Percentiles rank a stretch among this genome's conserved stretches.
phyloP scores from a whole-genome alignment of 352 stramenopile species.

The Globisporangium lucens region DNA sequence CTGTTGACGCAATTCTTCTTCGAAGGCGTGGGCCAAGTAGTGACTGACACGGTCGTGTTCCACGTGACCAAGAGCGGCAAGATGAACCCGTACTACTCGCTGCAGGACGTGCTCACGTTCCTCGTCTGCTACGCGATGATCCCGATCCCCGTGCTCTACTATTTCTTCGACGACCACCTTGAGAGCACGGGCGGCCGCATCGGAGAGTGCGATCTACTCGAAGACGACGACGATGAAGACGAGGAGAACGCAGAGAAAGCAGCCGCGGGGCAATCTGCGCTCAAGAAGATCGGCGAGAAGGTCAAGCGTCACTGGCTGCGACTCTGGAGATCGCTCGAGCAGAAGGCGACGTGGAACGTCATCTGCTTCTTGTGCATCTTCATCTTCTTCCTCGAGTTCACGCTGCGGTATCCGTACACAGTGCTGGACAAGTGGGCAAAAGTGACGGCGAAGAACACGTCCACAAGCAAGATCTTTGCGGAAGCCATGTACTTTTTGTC shows the following conservation, averaged over 20 bases:
- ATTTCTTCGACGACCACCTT: conserved; percentile 36
- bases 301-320: conserved; percentile 31
- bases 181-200: conserved; percentile 29
- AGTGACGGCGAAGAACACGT: conserved; percentile 30
- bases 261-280: conserved; percentile 8
- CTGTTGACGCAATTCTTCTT: conserved; percentile 32
- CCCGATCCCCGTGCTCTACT: conserved; percentile 31
- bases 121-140: conserved; percentile 41
- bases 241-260: conserved; percentile 18
- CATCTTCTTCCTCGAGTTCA: conserved; percentile 50
- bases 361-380: conserved; percentile 40
- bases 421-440: conserved; percentile 38
- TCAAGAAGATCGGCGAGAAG: conserved; percentile 21
- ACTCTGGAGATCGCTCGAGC: conserved; percentile 30
- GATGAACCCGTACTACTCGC: conserved; percentile 22
- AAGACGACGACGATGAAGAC: conserved; percentile 23
- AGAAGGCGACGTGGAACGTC: conserved; percentile 34
- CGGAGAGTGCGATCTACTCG: conserved; percentile 21
- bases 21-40: conserved; percentile 33
- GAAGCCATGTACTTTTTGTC: conserved; percentile 31
- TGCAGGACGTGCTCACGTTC: conserved; percentile 31
- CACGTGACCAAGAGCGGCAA: conserved; percentile 17
- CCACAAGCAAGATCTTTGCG: conserved; percentile 25
- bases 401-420: conserved; percentile 34
- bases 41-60: conserved; percentile 31